Evolutionary conservation across 1,139 yeast species (phyloP).

Genomic region (Kurtzmaniella quercitrusa): DNA sequence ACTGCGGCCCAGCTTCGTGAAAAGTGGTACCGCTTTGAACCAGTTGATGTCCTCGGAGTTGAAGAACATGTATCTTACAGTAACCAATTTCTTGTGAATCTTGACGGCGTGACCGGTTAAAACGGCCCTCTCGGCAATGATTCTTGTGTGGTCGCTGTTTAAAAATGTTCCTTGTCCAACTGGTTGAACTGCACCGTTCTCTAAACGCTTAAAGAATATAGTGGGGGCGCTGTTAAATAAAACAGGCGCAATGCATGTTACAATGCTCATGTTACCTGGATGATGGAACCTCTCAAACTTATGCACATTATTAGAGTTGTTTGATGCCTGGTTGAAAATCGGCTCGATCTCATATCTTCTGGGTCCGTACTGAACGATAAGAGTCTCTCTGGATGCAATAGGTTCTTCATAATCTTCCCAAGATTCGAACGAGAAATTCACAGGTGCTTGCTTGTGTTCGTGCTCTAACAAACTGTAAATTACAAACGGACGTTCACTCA

Average conservation of each 20-base stretch:
- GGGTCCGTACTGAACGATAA: constrained; percentile 90
- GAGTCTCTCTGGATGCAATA: constrained; percentile 70
- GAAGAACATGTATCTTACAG: constrained; percentile 97
- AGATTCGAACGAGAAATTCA: constrained; percentile 75
- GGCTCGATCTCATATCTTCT: constrained; percentile 87
- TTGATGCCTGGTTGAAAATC: constrained; percentile 73
- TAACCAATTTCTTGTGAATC: constrained; percentile 88
- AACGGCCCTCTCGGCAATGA: constrained; percentile 82
- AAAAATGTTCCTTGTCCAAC: constrained; percentile 89
- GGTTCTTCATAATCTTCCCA: constrained; percentile 91
- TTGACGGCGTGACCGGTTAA: constrained; percentile 94
- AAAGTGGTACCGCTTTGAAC: constrained; percentile 89
- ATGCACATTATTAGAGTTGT: constrained; percentile 79
- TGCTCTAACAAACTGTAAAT: constrained; percentile 75
- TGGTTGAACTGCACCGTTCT: constrained; percentile 54
- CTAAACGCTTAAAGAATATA: constrained; percentile 54
- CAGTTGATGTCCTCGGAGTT: constrained; percentile 82
- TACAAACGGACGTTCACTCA: constrained; percentile 44
- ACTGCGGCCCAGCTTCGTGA: constrained; percentile 86
- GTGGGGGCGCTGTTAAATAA: constrained; percentile 80
- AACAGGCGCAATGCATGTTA: constrained; percentile 89
- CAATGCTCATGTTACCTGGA: constrained; percentile 66
- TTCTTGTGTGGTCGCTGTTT: constrained; percentile 80
- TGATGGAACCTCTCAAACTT: constrained; percentile 83
- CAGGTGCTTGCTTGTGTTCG: constrained; percentile 82